Conservation (phyloP, 2,329 filamentous ascomycete genomes). For the Beauveria pseudobassiana region DNA sequence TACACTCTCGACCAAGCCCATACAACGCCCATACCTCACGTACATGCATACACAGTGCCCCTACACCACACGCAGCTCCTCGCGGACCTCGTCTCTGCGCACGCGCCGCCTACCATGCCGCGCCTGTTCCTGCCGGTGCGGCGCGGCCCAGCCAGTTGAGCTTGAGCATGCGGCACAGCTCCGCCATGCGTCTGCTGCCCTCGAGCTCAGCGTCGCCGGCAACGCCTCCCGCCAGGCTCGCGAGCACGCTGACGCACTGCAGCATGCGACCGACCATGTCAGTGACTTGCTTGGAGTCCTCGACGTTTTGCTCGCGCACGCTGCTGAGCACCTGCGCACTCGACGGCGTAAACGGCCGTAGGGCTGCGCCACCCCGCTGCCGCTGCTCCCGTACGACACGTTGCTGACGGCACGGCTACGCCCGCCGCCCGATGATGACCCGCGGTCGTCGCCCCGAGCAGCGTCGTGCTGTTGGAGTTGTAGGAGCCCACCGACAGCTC, state of each 20-base stretch:
- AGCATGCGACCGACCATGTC: slow-evolving; percentile 94
- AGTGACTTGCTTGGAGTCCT: slow-evolving; percentile 72
- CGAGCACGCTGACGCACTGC: slow-evolving; percentile 89
- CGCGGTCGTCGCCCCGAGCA: slow-evolving; percentile 55
- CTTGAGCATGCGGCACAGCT: slow-evolving; percentile 80
- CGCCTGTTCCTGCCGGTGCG: slow-evolving; percentile 81
- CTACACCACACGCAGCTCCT: slow-evolving; percentile 34
- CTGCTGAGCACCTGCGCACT: slow-evolving; percentile 31
- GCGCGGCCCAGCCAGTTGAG: slow-evolving; percentile 90
- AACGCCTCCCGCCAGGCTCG: slow-evolving; percentile 57
- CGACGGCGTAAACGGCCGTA: slow-evolving; percentile 46
- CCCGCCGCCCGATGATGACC: slow-evolving; percentile 39
- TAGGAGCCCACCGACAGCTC: slow-evolving; percentile 71
- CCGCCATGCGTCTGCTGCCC: slow-evolving; percentile 69
- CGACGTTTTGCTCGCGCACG: slow-evolving; percentile 51
- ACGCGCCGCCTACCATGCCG: slow-evolving; percentile 72
- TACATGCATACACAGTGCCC: background rate
- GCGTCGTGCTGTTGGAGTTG: slow-evolving; percentile 70
- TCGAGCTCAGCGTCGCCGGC: slow-evolving; percentile 58
- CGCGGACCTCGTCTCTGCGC: slow-evolving; percentile 35
- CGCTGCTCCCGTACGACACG: slow-evolving; percentile 58
- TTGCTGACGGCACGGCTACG: slow-evolving; percentile 82
- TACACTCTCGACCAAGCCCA: background rate
- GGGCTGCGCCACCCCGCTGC: slow-evolving; percentile 30
- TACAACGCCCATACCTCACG: background rate